A percentile compares a stretch with the other conserved stretches of the same genome.
Conservation (phyloP, 1,284 basidiomycete species). For the Papiliotrema fonsecae region DNA sequence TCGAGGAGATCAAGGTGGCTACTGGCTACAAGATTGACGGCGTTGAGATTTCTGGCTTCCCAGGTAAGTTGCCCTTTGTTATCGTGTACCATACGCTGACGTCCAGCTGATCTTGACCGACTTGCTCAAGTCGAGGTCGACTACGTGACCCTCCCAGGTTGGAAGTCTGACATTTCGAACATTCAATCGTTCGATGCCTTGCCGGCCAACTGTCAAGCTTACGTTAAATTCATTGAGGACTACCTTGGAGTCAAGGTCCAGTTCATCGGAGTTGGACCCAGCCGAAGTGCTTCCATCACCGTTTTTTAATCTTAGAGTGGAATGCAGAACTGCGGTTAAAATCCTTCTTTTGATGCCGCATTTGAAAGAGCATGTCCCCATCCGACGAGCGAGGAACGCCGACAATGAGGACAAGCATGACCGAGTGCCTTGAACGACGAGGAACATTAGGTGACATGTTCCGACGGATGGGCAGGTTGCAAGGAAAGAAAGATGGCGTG, state of each 20-base stretch:
- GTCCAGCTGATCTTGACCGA: constrained; percentile 73
- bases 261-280: constrained; percentile 48
- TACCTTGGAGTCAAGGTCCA: constrained; percentile 74
- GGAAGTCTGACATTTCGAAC: constrained; percentile 74
- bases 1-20: constrained; percentile 84
- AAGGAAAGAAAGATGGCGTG: no score
- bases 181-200: constrained; percentile 68
- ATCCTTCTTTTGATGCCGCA: no score
- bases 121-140: constrained; percentile 77
- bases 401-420: no score
- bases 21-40: constrained; percentile 75
- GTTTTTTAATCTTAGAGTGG: no score
- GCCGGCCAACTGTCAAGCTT: constrained; percentile 79
- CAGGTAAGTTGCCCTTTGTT: constrained; percentile 56
- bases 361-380: no score
- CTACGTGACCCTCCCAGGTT: constrained; percentile 88
- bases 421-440: no score
- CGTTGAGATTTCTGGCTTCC: constrained; percentile 77
- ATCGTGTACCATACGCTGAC: constrained; percentile 6
- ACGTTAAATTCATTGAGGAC: constrained; percentile 82
- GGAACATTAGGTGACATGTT: no score
- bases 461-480: no score
- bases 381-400: no score
- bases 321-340: no score
- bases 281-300: constrained; percentile 43